Evolutionary conservation across 1,284 basidiomycete species (phyloP), one percentile per base, ranked within the genome.

Genomic region (Sporisorium exsertum): DNA sequence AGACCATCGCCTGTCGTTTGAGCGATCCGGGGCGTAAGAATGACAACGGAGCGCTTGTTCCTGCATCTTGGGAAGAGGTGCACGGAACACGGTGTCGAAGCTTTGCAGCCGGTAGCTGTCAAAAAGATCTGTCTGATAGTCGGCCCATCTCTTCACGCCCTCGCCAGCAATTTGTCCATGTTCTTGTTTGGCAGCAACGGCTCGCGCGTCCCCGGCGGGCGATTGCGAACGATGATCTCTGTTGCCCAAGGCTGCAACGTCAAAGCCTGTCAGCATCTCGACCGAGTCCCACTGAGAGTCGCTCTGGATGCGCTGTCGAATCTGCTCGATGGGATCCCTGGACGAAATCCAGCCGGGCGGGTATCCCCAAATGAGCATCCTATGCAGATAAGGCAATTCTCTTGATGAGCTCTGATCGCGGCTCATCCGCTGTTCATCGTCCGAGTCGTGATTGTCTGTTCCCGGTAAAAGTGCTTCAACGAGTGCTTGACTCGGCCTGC

Each of bases 321-420:
- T 67, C 33, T 18, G 24, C 47, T 63, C 53, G 33, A 63, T 27
- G 2, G 70, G 64, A 47, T 72, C 60, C 20, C 45, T 24, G 26
- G 46, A 6, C 18, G 68, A 51, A 26, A 71, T 71, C 62, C 58
- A 71, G 35, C 68, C 68, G 0, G 68, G 68, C 3, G 68, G 68
- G 49, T 71, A 71, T 26, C 68, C 68, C 68, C 68, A 72, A 2
- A 63, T 47, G 22, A 68, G 59, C 66, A 72, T 67, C n/a, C 42
- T 54, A 24, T 45, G 60, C 32, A 72, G 47, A 24, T 60, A 56
- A 29, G 61, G 62, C 40, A 66, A 29, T 24, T 66, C 58, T 13
- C 16, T 10, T 29, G 9, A 10, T 8, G 49, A 20, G 27, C 18
- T 9, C 1, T 50, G 49, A 0, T 32, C 18, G 13, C 15, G 8